These are phyloP conservation scores for Ricinus communis DNA, from an alignment of 345 rosid species.

Conservation along the genomic window DNA sequence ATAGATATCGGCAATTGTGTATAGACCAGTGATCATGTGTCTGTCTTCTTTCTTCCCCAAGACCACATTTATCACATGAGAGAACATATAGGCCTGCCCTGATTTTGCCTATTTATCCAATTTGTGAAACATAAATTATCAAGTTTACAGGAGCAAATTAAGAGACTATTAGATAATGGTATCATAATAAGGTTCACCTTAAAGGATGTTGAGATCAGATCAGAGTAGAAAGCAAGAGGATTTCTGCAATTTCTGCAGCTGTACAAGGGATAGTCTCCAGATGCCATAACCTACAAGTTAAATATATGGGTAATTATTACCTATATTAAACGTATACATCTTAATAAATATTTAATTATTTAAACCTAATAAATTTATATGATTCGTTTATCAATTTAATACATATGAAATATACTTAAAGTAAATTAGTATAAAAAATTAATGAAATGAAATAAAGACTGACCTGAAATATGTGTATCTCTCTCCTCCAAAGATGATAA, in stretches of 20 bases:
- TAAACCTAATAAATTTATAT: too few species aligned
- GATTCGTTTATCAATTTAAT: too few species aligned
- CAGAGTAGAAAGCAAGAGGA: slow-evolving; percentile 31
- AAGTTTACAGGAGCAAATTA: not conserved
- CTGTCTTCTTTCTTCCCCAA: slow-evolving; percentile 40
- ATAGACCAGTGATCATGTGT: slow-evolving; percentile 31
- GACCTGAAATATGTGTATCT: too few species aligned
- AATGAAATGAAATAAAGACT: too few species aligned
- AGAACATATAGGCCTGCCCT: slow-evolving; percentile 45
- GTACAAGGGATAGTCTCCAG: not conserved
- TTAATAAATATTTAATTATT: too few species aligned
- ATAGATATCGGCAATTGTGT: slow-evolving; percentile 28
- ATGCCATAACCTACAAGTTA: too few species aligned
- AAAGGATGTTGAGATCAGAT: slow-evolving; percentile 29
- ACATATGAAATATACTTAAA: too few species aligned
- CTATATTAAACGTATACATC: too few species aligned
- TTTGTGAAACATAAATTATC: not conserved
- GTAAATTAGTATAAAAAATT: too few species aligned
- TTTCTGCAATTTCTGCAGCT: slow-evolving; percentile 42
- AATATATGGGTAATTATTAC: too few species aligned
- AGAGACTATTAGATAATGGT: too few species aligned
- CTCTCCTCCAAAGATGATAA: too few species aligned
- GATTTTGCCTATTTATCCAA: slow-evolving; percentile 28
- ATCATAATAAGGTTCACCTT: slow-evolving; percentile 16
- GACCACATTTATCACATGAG: slow-evolving; percentile 39